These are phyloP conservation scores for Gymnopilus junonius DNA, from an alignment of 768 basidiomycete genomes.

Conservation along the genomic window DNA sequence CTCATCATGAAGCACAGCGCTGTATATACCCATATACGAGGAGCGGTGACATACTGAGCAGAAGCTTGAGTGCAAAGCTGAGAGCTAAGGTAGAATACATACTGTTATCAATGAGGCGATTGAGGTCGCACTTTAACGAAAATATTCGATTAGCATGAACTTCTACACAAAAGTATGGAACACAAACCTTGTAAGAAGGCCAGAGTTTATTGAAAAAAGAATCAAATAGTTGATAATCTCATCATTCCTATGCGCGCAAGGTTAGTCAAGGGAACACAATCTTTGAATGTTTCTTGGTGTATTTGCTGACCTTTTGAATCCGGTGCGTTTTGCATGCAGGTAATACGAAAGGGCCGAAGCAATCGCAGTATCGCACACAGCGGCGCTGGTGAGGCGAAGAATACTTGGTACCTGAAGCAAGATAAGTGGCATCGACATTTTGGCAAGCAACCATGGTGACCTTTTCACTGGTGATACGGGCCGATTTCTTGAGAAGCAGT, in stretches of 20 bases:
- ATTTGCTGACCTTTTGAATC: slow-evolving; percentile 30
- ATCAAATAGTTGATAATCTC: slow-evolving; percentile 39
- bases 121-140: slow-evolving; percentile 31
- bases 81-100: not conserved
- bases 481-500: slow-evolving; percentile 27
- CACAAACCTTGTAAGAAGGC: slow-evolving; percentile 32
- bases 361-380: slow-evolving; percentile 36
- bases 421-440: not conserved
- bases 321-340: slow-evolving; percentile 36
- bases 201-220: slow-evolving; percentile 36
- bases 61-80: not conserved
- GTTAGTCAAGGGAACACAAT: not conserved
- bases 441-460: slow-evolving; percentile 2
- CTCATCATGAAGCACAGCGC: slow-evolving; percentile 38
- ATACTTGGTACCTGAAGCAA: slow-evolving; percentile 30
- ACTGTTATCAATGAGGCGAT: slow-evolving; percentile 35
- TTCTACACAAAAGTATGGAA: too few species aligned
- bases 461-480: slow-evolving; percentile 30
- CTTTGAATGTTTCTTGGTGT: not conserved
- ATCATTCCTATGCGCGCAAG: slow-evolving; percentile 27
- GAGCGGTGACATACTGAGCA: slow-evolving; percentile 31
- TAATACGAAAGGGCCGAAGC: slow-evolving; percentile 34
- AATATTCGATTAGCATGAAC: not conserved
- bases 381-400: slow-evolving; percentile 33
- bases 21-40: slow-evolving; percentile 36